Evolutionary conservation across 768 basidiomycete genomes (phyloP), one percentile per base, ranked within the genome.

Genomic region (Macrocybe gigantea): DNA sequence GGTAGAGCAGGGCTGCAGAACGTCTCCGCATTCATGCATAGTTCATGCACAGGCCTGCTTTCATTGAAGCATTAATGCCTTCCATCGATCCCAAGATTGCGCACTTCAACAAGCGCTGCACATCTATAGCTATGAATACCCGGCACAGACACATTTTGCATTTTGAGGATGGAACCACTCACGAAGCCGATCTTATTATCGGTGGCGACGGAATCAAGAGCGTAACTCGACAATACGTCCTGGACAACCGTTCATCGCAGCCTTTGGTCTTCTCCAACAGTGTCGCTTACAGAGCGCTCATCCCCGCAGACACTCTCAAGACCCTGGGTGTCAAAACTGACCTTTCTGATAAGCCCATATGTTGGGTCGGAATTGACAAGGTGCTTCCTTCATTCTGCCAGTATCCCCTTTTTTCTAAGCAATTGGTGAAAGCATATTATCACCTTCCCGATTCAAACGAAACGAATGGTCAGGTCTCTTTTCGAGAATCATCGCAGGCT

Each of bases 151-250:
- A 68, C 6, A 51, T 64, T 6, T 56, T 82, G 5, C 63, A 68
- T 22, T 83, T 82, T 50, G 54, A 68, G 6, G 79, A 82, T 51
- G 74, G 74, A 6, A 73, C 71, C 9, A 66, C 60, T 0, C 62
- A 73, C 48, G 68, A 71, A 50, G 62, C 75, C 3, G 74, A 78
- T 48, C 55, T 80, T 5, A 66, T 80, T 5, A 63, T 82, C 35
- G 77, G 75, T 53, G 73, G 74, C 4, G 78, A 80, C 49, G 78
- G 78, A 6, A 65, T 74, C 43, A 81, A 76, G 61, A 81, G 79
- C 52, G 53, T 60, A 3, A 60, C 69, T 12, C 72, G 78, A 35
- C 52, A 51, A 36, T 64, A 61, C 44, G 69, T 79, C 11, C 54
- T 63, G 2, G 65, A 61, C n/a, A 57, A 54, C 1, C 50, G 51